Percentiles rank a stretch among this genome's conserved stretches.
Conservation (phyloP, 257 asterid genomes). For the Fraxinus americana region DNA sequence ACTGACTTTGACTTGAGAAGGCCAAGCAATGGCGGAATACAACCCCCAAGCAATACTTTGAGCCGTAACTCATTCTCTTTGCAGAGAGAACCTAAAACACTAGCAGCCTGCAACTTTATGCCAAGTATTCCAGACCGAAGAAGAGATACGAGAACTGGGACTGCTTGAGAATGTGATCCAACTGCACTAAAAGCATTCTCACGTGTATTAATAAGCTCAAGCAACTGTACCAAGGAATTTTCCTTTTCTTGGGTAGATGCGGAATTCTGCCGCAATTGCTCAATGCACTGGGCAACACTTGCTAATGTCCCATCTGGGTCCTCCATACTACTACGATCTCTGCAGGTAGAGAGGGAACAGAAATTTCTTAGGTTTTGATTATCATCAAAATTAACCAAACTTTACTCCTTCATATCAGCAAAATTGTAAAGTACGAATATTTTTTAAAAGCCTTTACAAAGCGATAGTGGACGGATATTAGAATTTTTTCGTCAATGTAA, state of each 20-base stretch:
- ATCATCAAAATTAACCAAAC: slow-evolving; percentile 24
- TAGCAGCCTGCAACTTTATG: slow-evolving; percentile 90
- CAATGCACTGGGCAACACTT: slow-evolving; percentile 95
- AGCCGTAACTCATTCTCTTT: slow-evolving; percentile 93
- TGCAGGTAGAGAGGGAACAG: slow-evolving; percentile 35
- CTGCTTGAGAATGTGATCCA: slow-evolving; percentile 99
- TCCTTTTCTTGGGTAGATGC: slow-evolving; percentile 86
- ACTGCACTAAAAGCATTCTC: slow-evolving; percentile 95
- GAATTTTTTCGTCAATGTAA: not conserved
- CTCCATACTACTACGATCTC: slow-evolving; percentile 96
- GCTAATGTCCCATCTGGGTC: slow-evolving; percentile 97
- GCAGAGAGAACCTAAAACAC: slow-evolving; percentile 89
- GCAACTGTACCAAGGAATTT: slow-evolving; percentile 71
- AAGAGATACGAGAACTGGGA: slow-evolving; percentile 98
- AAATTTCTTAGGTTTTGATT: slow-evolving; percentile 13
- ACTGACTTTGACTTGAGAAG: slow-evolving; percentile 92
- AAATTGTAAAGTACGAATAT: not conserved
- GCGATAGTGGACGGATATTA: not conserved
- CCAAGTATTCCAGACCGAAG: slow-evolving; percentile 93
- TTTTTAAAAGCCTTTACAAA: slow-evolving; percentile 2
- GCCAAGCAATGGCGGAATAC: slow-evolving; percentile 96
- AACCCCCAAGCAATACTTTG: slow-evolving; percentile 94
- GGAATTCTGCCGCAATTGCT: slow-evolving; percentile 88
- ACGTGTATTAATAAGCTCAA: slow-evolving; percentile 78
- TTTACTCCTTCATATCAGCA: slow-evolving; percentile 10